phyloP scores from a whole-genome alignment of 139 green algal genomes.

The Closterium sp. region DNA sequence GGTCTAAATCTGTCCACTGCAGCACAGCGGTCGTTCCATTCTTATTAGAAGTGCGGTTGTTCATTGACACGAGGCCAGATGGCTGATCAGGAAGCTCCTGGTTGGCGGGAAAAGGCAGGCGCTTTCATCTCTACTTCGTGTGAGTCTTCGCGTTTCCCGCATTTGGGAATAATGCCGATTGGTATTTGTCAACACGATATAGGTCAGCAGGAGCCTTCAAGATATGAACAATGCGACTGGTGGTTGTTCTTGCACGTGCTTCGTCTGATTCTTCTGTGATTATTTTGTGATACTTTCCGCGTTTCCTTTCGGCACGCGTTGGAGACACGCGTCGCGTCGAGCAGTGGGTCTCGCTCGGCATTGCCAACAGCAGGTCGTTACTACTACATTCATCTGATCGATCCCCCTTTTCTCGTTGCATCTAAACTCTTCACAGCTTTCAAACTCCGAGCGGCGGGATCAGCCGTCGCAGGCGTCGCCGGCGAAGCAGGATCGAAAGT shows the following conservation, averaged over 20 bases:
- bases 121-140: not conserved
- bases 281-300: not conserved
- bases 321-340: not conserved
- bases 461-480: not conserved
- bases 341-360: not conserved
- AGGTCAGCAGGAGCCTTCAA: not conserved
- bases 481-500: not conserved
- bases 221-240: not conserved
- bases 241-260: not conserved
- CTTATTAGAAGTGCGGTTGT: not conserved
- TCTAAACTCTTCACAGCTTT: not conserved
- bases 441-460: not conserved
- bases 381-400: not conserved
- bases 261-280: not conserved
- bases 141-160: not conserved
- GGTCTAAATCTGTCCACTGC: not conserved
- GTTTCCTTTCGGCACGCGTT: not conserved
- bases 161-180: not conserved
- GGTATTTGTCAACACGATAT: not conserved
- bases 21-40: not conserved
- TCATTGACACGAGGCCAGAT: not conserved
- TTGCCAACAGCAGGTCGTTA: not conserved
- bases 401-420: not conserved
- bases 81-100: not conserved
- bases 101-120: not conserved